These are phyloP conservation scores for Bisporella sp. DNA, from an alignment of 2,329 filamentous ascomycete genomes.

Conservation along the genomic window DNA sequence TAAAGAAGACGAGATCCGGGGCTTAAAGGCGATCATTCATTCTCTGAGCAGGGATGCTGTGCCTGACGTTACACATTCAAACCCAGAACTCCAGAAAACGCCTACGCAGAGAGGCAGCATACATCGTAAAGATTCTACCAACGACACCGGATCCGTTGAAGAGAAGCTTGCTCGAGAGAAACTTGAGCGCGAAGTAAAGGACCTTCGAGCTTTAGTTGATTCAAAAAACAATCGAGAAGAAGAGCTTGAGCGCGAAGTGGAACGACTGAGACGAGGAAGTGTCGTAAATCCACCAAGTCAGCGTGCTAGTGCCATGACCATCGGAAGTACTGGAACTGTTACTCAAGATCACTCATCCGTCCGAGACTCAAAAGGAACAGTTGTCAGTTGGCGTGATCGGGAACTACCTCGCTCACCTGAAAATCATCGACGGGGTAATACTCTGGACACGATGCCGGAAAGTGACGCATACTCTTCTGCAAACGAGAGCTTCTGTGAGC, in stretches of 20 bases:
- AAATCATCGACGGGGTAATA: conserved; percentile 38
- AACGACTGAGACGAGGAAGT: conserved; percentile 49
- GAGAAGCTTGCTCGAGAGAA: conserved; percentile 58
- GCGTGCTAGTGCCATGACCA: conserved; percentile 44
- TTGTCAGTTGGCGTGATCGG: conserved; percentile 46
- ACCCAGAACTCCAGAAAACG: conserved; percentile 22
- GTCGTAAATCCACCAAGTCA: conserved; percentile 31
- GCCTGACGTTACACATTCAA: conserved; percentile 19
- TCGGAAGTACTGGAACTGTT: conserved; percentile 34
- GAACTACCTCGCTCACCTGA: conserved; percentile 41
- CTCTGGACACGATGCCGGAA: conserved; percentile 63
- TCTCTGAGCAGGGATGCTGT: conserved; percentile 73
- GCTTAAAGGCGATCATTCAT: conserved; percentile 96
- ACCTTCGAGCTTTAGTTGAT: conserved; percentile 67
- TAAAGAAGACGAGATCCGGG: conserved; percentile 94
- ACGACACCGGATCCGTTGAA: conserved; percentile 43
- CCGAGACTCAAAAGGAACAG: conserved; percentile 60
- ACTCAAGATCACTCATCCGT: conserved; percentile 48
- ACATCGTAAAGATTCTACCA: conserved; percentile 29
- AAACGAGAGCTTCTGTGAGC: conserved; percentile 73
- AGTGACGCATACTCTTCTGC: conserved; percentile 63
- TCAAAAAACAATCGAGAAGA: conserved; percentile 69
- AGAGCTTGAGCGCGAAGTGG: conserved; percentile 78
- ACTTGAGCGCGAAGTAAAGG: conserved; percentile 72
- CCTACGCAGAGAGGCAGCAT: conserved; percentile 18